Evolutionary conservation across 2,329 filamentous ascomycete species (phyloP), one percentile per base, ranked within the genome.

Genomic region (Zymoseptoria tritici): DNA sequence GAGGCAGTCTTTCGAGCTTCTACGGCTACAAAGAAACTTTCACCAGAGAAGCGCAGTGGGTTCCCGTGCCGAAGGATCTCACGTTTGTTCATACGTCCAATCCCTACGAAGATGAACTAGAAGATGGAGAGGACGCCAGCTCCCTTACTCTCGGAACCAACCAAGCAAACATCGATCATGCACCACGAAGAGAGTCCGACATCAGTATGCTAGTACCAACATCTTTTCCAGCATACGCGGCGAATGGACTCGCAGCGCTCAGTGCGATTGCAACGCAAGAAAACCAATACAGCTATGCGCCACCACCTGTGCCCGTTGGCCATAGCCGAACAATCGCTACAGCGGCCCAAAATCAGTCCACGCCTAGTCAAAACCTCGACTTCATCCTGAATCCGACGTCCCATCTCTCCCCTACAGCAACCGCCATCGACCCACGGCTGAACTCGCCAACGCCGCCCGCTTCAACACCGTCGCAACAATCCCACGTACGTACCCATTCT

Each of bases 1-100:
- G 78, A 51, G 79, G 77, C 42, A 77, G 76, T 55, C 73, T 86
- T 62, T 83, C 82, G 62, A 80, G 81, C 19, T 87, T 86, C 71
- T 87, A 86, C 69, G 83, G 83, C 22, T 86, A 87, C 72, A 85
- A 84, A 68, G 84, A 86, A 72, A 85, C 84, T 2, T 87, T 87
- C 66, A 77, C 81, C 60, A 78, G 83, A 60, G 76, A 82, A 60
- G 83, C 79, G 60, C 76, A 83, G n/a, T 87, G 84, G 84, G 75
- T 86, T 36, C 80, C 84, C 61, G 80, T 86, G 31, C 84, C 84
- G 2, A 82, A 80, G 65, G 78, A 83, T 64, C 77, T 87, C 50
- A 83, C 81, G 6, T 87, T 86, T 66, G 78, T 85, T 66, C 80
- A 86, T 67, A 83, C 83, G 59, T 81, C 79, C 49, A 84, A 86